Percentiles rank a stretch among this genome's conserved stretches.
These are phyloP conservation scores for Mycena belliarum DNA, from an alignment of 768 basidiomycete species.

Conservation along the genomic window DNA sequence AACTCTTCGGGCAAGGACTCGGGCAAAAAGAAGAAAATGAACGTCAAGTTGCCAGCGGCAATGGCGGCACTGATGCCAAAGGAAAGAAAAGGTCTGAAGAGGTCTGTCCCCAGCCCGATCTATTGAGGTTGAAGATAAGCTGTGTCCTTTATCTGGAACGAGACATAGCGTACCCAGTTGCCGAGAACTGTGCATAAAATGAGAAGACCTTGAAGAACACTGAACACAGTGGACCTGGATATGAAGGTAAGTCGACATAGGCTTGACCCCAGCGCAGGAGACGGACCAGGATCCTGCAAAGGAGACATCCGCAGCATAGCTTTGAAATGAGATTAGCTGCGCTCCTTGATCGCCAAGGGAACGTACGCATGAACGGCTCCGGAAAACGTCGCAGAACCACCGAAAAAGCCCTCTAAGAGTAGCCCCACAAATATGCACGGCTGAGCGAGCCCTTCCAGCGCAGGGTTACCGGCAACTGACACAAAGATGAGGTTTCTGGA, in stretches of 20 bases:
- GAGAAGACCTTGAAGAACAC: conserved; percentile 16
- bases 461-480: conserved; percentile 1
- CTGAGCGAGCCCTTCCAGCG: conserved; percentile 10
- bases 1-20: conserved; percentile 19
- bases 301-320: conserved; percentile 19
- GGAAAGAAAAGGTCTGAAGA: conserved; percentile 12
- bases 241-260: neutral
- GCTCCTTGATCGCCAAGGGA: neutral
- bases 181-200: conserved; percentile 15
- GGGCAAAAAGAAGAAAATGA: conserved; percentile 19
- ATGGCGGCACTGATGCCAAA: conserved; percentile 8
- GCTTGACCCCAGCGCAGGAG: neutral
- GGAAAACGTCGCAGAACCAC: conserved; percentile 14
- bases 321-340: neutral
- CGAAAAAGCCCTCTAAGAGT: conserved; percentile 13
- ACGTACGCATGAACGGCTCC: conserved; percentile 17
- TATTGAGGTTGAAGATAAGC: neutral
- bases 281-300: conserved; percentile 19
- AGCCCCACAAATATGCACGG: conserved; percentile 11
- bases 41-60: conserved; percentile 5
- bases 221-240: conserved; percentile 15
- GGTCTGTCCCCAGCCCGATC: conserved; percentile 12
- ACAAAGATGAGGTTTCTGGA: conserved; percentile 15
- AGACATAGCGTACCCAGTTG: conserved; percentile 4
- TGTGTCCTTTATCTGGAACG: neutral